Percentiles rank a stretch among this genome's conserved stretches.
Evolutionary conservation across 2,329 filamentous ascomycete genomes (phyloP).

Genomic region (Plectosphaerella cucumerina): DNA sequence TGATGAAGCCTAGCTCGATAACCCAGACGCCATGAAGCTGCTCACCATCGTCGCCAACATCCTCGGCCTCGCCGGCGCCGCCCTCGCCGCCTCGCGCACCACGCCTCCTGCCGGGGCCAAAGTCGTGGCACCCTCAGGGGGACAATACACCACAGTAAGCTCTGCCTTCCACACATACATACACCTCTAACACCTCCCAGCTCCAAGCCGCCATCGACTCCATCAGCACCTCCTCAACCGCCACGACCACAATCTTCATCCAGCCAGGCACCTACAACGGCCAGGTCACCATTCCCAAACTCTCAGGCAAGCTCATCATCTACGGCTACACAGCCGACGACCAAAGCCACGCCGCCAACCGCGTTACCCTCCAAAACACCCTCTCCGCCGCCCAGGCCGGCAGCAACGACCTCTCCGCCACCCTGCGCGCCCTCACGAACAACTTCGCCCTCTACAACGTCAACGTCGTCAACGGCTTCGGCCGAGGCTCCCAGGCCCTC

Average conservation of each 20-base stretch:
- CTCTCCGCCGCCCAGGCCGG: conserved; percentile 36
- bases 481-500: conserved; percentile 43
- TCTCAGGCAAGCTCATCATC: conserved; percentile 46
- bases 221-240: conserved; percentile 44
- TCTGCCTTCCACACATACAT: neutral
- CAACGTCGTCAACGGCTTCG: conserved; percentile 43
- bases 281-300: conserved; percentile 49
- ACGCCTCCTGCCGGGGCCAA: conserved; percentile 44
- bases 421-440: conserved; percentile 38
- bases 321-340: conserved; percentile 55
- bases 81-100: conserved; percentile 26
- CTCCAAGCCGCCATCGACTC: conserved; percentile 55
- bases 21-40: conserved; percentile 2
- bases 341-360: conserved; percentile 48
- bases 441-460: conserved; percentile 62
- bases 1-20: neutral
- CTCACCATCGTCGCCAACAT: conserved; percentile 2
- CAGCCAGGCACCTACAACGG: conserved; percentile 62
- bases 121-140: conserved; percentile 37
- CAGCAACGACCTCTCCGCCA: conserved; percentile 50
- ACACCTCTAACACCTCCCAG: conserved; percentile 15
- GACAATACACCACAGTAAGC: conserved; percentile 8
- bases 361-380: conserved; percentile 43
- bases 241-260: conserved; percentile 58
- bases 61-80: neutral